Conservation (phyloP, 129 eudicot species). For the Arctium minus region DNA sequence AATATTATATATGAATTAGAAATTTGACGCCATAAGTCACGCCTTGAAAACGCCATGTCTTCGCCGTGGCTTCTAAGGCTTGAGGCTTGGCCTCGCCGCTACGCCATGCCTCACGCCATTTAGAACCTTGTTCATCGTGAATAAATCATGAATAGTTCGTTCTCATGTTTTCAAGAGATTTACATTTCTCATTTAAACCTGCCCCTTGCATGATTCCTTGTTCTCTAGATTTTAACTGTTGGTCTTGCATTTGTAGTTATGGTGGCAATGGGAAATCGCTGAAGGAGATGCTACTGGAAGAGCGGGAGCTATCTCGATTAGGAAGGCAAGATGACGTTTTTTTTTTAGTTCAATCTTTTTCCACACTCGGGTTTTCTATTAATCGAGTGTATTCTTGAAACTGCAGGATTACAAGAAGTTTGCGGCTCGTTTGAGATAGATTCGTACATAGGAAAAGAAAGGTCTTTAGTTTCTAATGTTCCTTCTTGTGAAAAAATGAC, state of each 20-base stretch:
- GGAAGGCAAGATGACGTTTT: slow-evolving; percentile 52
- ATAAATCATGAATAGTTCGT: neutral
- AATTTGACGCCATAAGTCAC: too few species aligned
- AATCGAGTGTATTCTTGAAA: slow-evolving; percentile 8
- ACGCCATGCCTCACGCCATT: too few species aligned
- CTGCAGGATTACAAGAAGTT: slow-evolving; percentile 53
- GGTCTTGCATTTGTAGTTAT: slow-evolving; percentile 32
- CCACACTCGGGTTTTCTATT: neutral
- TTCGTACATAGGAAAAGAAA: neutral
- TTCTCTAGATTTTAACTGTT: neutral
- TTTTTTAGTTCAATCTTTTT: neutral
- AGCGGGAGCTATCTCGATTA: slow-evolving; percentile 70
- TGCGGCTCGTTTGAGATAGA: slow-evolving; percentile 23
- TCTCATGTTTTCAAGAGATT: neutral
- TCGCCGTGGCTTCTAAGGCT: too few species aligned
- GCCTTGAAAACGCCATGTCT: too few species aligned
- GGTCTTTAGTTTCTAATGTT: neutral
- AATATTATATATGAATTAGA: too few species aligned
- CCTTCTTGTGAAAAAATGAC: neutral
- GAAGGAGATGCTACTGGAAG: slow-evolving; percentile 74
- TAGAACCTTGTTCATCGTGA: neutral
- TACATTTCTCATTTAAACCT: neutral
- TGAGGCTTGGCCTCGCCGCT: too few species aligned
- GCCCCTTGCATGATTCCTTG: neutral
- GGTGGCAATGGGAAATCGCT: slow-evolving; percentile 40